A percentile compares a stretch with the other conserved stretches of the same genome.
Evolutionary conservation across 805 yeast genomes (phyloP).

Genomic region (Candida coleopterorum): DNA sequence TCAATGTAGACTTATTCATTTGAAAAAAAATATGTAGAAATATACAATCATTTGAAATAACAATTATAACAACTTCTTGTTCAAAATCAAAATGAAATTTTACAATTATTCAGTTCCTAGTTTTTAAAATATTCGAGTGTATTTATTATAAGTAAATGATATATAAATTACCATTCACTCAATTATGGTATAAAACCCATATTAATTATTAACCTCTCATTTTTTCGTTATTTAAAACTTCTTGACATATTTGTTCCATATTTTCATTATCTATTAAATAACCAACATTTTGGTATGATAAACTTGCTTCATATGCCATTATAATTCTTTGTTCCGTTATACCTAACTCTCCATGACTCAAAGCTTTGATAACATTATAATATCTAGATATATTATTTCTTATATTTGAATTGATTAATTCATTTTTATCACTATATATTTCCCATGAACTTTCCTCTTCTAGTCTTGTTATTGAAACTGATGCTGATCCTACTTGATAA

Average conservation of each 20-base stretch:
- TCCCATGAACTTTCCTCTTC: slow-evolving; percentile 95
- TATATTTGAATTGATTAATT: slow-evolving; percentile 54
- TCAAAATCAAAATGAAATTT: too few species aligned
- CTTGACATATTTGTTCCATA: slow-evolving; percentile 70
- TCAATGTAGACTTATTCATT: too few species aligned
- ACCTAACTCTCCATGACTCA: slow-evolving; percentile 82
- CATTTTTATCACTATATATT: slow-evolving; percentile 88
- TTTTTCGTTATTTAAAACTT: slow-evolving; percentile 64
- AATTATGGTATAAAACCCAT: too few species aligned
- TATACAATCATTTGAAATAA: too few species aligned
- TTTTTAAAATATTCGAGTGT: too few species aligned
- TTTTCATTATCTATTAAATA: slow-evolving; percentile 64
- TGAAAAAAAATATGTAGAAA: too few species aligned
- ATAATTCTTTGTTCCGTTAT: slow-evolving; percentile 77
- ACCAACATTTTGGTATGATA: slow-evolving; percentile 69
- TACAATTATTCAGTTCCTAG: too few species aligned
- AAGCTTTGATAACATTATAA: slow-evolving; percentile 74
- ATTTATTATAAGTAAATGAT: too few species aligned
- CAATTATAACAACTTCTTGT: too few species aligned
- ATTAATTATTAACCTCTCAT: slow-evolving; percentile 54
- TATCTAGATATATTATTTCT: slow-evolving; percentile 80
- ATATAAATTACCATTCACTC: too few species aligned
- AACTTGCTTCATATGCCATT: slow-evolving; percentile 84
- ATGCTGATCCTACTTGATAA: slow-evolving; percentile 33
- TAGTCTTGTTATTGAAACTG: slow-evolving; percentile 61